Evolutionary conservation across 257 asterid species (phyloP), one percentile per base, ranked within the genome.

Genomic region (Schizonepeta tenuifolia): DNA sequence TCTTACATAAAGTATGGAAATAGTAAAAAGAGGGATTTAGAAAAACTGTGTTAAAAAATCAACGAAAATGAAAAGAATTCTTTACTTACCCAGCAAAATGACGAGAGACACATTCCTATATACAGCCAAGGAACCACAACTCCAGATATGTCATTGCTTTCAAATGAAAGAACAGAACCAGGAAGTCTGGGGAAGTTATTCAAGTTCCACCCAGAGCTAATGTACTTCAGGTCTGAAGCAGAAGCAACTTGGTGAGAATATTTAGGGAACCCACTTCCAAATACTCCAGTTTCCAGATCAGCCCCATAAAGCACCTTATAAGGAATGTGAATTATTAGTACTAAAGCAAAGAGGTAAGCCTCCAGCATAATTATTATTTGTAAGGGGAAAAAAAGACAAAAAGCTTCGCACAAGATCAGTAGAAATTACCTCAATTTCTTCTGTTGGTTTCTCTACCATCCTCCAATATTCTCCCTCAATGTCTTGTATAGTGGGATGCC

Each of bases 391-490:
- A 47, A 5, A 4, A 43, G 17, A n/a, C 2, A 22, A 10, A 9
- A 59, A 65, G 40, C 40, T 18, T 5, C 6, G 22, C 31, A 77
- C 2, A 31, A 70, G 31, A 77, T 67, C 31, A 43, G 75, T 17
- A 12, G 4, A 28, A 46, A 36, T 6, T 76, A 93, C 97, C 96
- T 93, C 98, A 74, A 93, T 89, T 86, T 89, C 87, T 84, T 89
- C 96, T 0, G 96, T 87, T 36, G 96, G 96, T 83, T 81, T 86
- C 93, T 90, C 95, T 58, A 93, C 92, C 86, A 90, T 86, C 82
- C 97, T 86, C 98, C 98, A 93, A 78, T 86, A 93, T 83, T 90
- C 98, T 76, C 97, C 96, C 84, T 93, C 98, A 59, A 93, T 89
- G 56, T 81, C 86, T 87, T 88, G 96, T 71, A 88, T 67, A 5